Evolutionary conservation across 345 rosid genomes (phyloP).

Genomic region (Corchorus olitorius): DNA sequence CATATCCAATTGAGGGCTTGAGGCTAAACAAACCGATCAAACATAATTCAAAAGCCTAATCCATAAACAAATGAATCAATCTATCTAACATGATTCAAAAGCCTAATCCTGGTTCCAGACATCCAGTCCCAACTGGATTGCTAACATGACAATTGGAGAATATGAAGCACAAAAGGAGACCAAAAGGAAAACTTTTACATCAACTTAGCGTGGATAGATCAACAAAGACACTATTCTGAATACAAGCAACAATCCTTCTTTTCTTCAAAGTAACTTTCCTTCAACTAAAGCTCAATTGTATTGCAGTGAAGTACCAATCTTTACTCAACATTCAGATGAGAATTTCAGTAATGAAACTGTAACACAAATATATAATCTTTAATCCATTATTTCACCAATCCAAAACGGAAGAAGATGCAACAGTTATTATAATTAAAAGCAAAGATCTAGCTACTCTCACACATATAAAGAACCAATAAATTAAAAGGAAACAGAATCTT

Average conservation of each 20-base stretch:
- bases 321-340: neutral
- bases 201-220: neutral
- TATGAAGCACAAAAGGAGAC: neutral
- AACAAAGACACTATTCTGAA: neutral
- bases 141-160: neutral
- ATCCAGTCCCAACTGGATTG: neutral
- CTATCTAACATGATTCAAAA: neutral
- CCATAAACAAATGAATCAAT: neutral
- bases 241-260: neutral
- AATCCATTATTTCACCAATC: neutral
- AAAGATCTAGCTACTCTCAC: slow-evolving; percentile 7
- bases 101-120: neutral
- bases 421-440: neutral
- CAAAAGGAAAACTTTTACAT: neutral
- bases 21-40: neutral
- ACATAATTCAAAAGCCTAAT: neutral
- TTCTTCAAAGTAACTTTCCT: neutral
- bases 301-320: neutral
- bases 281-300: neutral
- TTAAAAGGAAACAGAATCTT: neutral
- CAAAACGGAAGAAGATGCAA: neutral
- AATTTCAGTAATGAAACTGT: neutral
- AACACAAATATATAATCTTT: neutral
- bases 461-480: neutral
- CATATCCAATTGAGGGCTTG: neutral